Base-by-base conservation (phyloP, 1,139 yeast species). In the Suhomyces bokatorum region DNA sequence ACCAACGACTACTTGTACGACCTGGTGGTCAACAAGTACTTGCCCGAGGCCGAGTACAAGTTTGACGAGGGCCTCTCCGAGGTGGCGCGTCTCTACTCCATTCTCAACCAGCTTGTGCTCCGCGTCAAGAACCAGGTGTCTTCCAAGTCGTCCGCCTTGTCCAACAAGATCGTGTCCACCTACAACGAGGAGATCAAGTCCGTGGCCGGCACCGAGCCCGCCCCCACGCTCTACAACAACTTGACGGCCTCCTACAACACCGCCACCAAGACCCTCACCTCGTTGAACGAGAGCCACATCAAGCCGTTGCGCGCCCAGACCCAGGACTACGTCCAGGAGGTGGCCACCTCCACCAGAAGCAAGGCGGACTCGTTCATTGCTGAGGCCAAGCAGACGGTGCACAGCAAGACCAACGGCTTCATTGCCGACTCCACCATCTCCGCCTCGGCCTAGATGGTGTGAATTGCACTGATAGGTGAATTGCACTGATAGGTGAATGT, bases 221-320 rank as follows among this genome's bases (percentile, higher is more conserved):
- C 24, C 24, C 51, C 54, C 8, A 26, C 51, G 17, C 46, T 54
- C 45, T 46, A 54, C 55, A 57, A 69, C 56, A 70, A 68, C 47
- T 64, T 69, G 38, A 53, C 64, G 38, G 77, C 76, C 27, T 62
- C 70, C 11, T 62, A 64, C 53, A 66, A 64, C 50, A 68, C 77
- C 35, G 68, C 69, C 11, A 56, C 65, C 32, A 59, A 66, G 42
- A 62, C 73, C 43, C 58, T 69, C 44, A 63, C 57, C 50, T 66
- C 64, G 45, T 60, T 73, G 45, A 69, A 73, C 53, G 63, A 64
- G 32, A 66, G 64, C 40, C 69, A 63, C 58, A 61, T 73, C 43
- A 69, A 65, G 51, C 78, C 78, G 28, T 68, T 73, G 54, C 70
- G 64, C 52, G 57, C 58, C 35, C 72, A 71, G 52, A 72, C 78